Conservation (phyloP, 1,139 yeast genomes). For the Magnusiomyces suaveolens region DNA sequence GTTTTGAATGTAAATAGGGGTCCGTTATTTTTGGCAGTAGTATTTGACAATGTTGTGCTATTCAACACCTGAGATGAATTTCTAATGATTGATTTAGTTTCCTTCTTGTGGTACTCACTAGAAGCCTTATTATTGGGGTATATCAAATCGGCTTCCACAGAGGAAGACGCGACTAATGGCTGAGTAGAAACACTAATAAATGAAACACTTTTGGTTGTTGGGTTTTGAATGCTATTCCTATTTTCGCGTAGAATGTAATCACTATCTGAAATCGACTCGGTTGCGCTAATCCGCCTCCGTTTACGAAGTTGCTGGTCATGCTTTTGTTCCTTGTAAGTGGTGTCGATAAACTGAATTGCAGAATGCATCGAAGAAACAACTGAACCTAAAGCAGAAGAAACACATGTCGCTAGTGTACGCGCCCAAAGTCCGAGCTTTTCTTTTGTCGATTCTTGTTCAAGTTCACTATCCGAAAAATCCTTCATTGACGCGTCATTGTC, state of each 20-base stretch:
- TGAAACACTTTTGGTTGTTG: not conserved
- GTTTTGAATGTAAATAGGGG: too few species aligned
- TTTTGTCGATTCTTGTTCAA: not conserved
- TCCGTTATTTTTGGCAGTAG: too few species aligned
- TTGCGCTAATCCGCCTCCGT: not conserved
- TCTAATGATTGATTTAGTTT: not conserved
- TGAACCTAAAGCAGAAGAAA: not conserved
- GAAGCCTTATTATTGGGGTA: not conserved
- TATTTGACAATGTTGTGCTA: too few species aligned
- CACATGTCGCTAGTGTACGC: not conserved
- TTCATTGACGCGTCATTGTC: not conserved
- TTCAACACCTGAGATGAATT: too few species aligned
- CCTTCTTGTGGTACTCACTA: not conserved
- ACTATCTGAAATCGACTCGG: not conserved
- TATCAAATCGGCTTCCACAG: not conserved
- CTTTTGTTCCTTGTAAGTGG: slow-evolving; percentile 1
- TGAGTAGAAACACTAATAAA: not conserved
- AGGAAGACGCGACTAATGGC: not conserved
- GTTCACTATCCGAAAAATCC: not conserved
- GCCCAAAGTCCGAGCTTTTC: not conserved
- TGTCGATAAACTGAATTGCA: not conserved
- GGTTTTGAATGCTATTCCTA: not conserved
- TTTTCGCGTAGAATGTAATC: not conserved
- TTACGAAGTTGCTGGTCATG: not conserved
- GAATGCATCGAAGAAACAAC: not conserved